Percentiles rank a stretch among this genome's conserved stretches.
Evolutionary conservation across 2,329 filamentous ascomycete species (phyloP).

Genomic region (Parafenestella ontariensis): DNA sequence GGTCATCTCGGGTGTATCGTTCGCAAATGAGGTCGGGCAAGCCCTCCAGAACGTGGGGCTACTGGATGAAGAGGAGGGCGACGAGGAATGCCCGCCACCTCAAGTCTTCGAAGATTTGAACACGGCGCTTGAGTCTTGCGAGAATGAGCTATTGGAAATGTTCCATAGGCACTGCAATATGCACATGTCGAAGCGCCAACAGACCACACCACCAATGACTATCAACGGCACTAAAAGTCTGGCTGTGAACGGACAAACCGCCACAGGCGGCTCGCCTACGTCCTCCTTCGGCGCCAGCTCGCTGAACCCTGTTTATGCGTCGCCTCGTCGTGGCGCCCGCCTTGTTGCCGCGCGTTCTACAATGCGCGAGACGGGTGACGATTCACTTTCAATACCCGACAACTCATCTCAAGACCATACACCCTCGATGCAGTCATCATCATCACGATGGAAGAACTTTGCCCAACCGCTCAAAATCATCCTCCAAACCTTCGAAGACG

Average conservation of each 20-base stretch:
- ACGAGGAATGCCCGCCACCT: constrained; percentile 58
- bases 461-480: constrained; percentile 90
- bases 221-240: constrained; percentile 30
- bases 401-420: constrained; percentile 12
- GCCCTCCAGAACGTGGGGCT: constrained; percentile 85
- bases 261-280: constrained; percentile 29
- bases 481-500: constrained; percentile 90
- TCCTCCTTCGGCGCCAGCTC: constrained; percentile 40
- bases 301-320: constrained; percentile 68
- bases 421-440: constrained; percentile 11
- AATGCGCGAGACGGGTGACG: constrained; percentile 62
- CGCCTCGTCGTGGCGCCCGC: constrained; percentile 79
- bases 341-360: constrained; percentile 79
- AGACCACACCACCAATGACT: constrained; percentile 44
- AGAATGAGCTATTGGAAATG: constrained; percentile 86
- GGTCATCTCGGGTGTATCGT: constrained; percentile 81
- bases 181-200: constrained; percentile 52
- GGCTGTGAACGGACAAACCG: constrained; percentile 16
- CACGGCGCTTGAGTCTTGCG: constrained; percentile 89
- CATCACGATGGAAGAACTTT: constrained; percentile 80
- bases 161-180: constrained; percentile 54
- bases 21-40: constrained; percentile 76
- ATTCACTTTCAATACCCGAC: constrained; percentile 22
- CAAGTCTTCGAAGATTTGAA: constrained; percentile 88
- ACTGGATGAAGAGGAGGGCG: constrained; percentile 73